These are phyloP conservation scores for Gorgonomyces haynaldii DNA, from an alignment of 192 early-diverging fungal genomes.

Conservation along the genomic window DNA sequence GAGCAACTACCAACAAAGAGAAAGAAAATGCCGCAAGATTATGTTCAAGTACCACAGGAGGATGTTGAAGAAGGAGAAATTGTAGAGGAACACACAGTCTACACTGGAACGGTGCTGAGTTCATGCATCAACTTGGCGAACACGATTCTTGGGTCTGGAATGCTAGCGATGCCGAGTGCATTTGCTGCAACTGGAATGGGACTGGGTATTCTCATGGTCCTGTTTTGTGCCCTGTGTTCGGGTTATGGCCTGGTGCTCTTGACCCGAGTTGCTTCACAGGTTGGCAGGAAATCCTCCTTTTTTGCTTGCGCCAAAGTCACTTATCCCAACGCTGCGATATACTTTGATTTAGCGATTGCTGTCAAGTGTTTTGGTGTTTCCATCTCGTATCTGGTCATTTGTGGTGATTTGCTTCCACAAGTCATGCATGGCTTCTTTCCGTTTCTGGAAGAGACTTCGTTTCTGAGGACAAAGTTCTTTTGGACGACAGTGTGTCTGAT, in stretches of 20 bases:
- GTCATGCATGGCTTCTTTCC: constrained; percentile 27
- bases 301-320: constrained; percentile 84
- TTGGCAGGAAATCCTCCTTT: constrained; percentile 72
- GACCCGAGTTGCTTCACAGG: constrained; percentile 59
- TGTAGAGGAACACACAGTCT: constrained; percentile 5
- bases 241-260: constrained; percentile 78
- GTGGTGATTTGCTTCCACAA: constrained; percentile 66
- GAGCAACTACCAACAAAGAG: too few species aligned
- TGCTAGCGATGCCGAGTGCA: constrained; percentile 91
- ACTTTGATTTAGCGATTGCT: constrained; percentile 93
- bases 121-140: constrained; percentile 82
- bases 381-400: constrained; percentile 89
- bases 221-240: constrained; percentile 62
- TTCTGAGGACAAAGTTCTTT: constrained; percentile 33
- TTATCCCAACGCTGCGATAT: constrained; percentile 75
- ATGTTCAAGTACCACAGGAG: too few species aligned
- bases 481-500: constrained; percentile 79
- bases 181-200: constrained; percentile 73
- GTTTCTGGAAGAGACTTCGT: constrained; percentile 7
- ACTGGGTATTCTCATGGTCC: constrained; percentile 69
- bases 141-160: constrained; percentile 92
- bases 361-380: constrained; percentile 98
- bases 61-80: too few species aligned
- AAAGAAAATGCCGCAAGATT: too few species aligned
- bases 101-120: constrained; percentile 50